Evolutionary conservation across 768 basidiomycete species (phyloP), one percentile per base, ranked within the genome.

Genomic region (Boletus bicolor): DNA sequence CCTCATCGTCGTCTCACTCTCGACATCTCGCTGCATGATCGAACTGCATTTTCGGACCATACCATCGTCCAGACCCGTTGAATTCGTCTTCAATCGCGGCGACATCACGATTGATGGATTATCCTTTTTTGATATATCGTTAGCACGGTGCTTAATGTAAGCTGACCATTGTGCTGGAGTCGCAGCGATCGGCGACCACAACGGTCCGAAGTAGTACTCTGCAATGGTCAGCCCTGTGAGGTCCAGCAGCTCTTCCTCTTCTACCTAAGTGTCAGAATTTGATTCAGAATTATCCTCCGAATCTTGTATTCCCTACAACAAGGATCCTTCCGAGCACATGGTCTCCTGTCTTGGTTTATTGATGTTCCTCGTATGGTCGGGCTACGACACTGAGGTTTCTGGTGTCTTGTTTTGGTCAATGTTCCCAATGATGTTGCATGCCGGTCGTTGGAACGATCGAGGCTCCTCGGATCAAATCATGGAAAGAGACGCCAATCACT

Each of bases 31-130:
- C 32, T 24, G 3, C 32, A 48, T 6, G 30, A 61, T 36, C 0
- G 49, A 57, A 17, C 61, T 19, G 17, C 52, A 61, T 35, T 58
- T 53, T 37, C 45, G 51, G 38, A 64, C 56, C 19, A 47, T 38
- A 11, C 36, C 47, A 0, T 17, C 2, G 26, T 44, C 52, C 1
- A 62, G 44, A 5, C 42, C 37, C 19, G 28, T 28, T 28, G 28
- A 63, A 42, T 1, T 55, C 55, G 5, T 2, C 8, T 35, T 60
- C 61, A 4, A 64, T 51, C 0, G 14, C 9, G 14, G 55, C 50
- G 7, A 63, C 34, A 5, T 26, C 7, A 8, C 21, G 7, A 15
- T 39, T 55, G 44, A 53, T 47, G 28, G 28, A 30, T 5, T 7
- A 30, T 30, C 28, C 28, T 30, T 30, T 30, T 30, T 30, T 7